Evolutionary conservation across 2,329 filamentous ascomycete species (phyloP).

Genomic region (Ophiostoma sp.): DNA sequence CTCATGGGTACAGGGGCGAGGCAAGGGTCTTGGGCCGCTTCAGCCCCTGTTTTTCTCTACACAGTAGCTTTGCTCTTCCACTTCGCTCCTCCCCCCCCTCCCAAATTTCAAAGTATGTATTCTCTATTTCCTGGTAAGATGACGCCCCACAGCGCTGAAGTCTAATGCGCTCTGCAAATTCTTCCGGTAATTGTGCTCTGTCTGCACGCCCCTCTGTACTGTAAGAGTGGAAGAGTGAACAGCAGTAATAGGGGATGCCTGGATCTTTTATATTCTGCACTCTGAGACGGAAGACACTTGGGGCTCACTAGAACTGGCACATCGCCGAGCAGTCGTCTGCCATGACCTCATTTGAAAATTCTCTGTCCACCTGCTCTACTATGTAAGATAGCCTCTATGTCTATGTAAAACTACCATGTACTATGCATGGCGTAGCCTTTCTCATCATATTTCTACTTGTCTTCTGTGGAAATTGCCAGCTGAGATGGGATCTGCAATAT

Average conservation of each 20-base stretch:
- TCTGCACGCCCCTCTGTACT: not conserved
- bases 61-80: not conserved
- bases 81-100: not conserved
- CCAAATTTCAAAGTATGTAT: not conserved
- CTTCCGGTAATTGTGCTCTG: slow-evolving; percentile 3
- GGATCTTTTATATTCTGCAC: no score
- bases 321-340: not conserved
- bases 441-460: slow-evolving; percentile 1
- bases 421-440: no score
- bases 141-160: not conserved
- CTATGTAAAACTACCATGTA: no score
- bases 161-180: not conserved
- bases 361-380: not conserved
- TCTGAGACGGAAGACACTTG: no score
- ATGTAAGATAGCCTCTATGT: not conserved
- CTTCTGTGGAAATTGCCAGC: not conserved
- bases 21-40: not conserved
- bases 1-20: not conserved
- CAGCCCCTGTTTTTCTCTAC: not conserved
- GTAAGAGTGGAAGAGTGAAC: no score
- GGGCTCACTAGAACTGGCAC: no score
- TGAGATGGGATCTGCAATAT: slow-evolving; percentile 3
- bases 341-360: not conserved
- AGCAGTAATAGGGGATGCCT: no score
- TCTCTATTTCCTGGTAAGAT: not conserved